Evolutionary conservation across 176 grass and related monocot genomes (phyloP).

Genomic region (Poa pratensis): DNA sequence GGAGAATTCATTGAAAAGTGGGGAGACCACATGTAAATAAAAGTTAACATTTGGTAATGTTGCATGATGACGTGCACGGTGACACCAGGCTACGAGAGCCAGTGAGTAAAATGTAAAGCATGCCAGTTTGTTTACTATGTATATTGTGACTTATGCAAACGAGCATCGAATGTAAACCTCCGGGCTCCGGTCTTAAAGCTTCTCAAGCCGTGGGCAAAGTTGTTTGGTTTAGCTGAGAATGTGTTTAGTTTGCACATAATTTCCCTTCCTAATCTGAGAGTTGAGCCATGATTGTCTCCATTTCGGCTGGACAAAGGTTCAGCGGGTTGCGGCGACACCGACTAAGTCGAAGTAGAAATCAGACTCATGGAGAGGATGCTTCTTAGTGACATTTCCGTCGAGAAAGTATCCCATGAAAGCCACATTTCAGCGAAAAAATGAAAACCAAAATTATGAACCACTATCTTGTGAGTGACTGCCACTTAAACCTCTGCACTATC

Average conservation of each 20-base stretch:
- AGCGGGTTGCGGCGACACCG: too few species aligned
- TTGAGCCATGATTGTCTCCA: too few species aligned
- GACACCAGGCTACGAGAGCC: not conserved
- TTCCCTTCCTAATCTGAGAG: too few species aligned
- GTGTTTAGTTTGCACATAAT: not conserved
- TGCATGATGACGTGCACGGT: not conserved
- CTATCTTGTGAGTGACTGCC: too few species aligned
- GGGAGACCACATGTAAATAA: not conserved
- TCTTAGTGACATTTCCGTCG: too few species aligned
- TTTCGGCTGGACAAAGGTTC: too few species aligned
- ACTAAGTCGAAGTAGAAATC: too few species aligned
- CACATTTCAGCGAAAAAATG: too few species aligned
- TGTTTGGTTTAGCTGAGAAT: not conserved
- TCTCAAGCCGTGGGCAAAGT: not conserved
- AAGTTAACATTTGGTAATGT: not conserved
- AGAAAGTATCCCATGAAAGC: too few species aligned
- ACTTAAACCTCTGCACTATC: too few species aligned
- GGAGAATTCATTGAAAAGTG: conserved; percentile 5
- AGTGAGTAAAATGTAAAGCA: conserved; percentile 35
- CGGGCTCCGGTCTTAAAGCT: not conserved
- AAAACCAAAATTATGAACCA: too few species aligned
- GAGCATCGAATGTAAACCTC: not conserved
- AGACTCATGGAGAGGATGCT: too few species aligned
- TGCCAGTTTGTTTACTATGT: conserved; percentile 22
- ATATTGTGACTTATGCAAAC: not conserved